Conservation (phyloP, 1,284 basidiomycete genomes). For the Neotropicomus parvogracilis region DNA sequence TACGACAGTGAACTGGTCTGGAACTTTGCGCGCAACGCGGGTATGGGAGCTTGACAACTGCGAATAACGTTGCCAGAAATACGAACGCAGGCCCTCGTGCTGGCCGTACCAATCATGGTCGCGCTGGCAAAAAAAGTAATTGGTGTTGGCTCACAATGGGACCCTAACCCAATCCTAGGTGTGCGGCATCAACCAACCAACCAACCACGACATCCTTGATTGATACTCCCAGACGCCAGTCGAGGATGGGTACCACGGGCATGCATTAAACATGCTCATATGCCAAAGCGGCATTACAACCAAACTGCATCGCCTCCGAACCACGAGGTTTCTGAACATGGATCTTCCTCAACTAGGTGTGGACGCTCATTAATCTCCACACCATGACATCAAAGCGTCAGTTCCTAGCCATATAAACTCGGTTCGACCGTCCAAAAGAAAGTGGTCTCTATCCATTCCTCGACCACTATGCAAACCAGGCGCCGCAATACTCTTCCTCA, state of each 20-base stretch:
- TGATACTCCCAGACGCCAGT: not conserved
- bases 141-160: too few relatives aligned
- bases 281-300: constrained; percentile 3
- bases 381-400: constrained; percentile 28
- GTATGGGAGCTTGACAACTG: not conserved
- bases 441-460: not conserved
- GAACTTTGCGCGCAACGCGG: constrained; percentile 8
- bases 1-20: constrained; percentile 17
- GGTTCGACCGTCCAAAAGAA: not conserved
- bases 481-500: constrained; percentile 2
- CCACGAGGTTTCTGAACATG: constrained; percentile 18
- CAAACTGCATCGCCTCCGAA: constrained; percentile 12
- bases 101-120: constrained; percentile 1
- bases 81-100: not conserved
- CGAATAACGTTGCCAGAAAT: not conserved
- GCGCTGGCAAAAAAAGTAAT: too few relatives aligned
- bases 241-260: not conserved
- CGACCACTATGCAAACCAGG: constrained; percentile 16
- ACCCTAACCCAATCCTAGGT: constrained; percentile 20
- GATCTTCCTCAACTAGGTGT: constrained; percentile 22
- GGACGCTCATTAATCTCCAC: constrained; percentile 17
- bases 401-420: constrained; percentile 22
- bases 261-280: not conserved
- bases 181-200: not conserved
- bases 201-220: not conserved